Evolutionary conservation across 345 rosid species (phyloP), one percentile per base, ranked within the genome.

Genomic region (Jatropha curcas): DNA sequence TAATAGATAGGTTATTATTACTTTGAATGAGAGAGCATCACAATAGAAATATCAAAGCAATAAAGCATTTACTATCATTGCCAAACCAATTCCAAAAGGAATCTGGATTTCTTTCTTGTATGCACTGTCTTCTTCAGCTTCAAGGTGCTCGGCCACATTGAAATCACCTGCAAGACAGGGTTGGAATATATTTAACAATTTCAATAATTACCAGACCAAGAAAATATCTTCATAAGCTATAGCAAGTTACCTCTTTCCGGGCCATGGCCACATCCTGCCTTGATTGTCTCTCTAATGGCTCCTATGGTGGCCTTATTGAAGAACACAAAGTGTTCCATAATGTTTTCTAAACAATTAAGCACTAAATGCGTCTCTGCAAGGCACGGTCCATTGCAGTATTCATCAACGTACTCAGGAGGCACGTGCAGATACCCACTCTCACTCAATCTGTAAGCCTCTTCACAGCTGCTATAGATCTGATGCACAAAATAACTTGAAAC

Each of bases 331-430:
- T 88, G 73, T 30, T n/a, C 59, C 80, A 89, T 48, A 46, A 95
- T 68, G 70, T 75, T 72, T 34, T 91, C 87, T 20, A 92, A 71
- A 81, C 99, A 95, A 52, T 72, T 51, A 27, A 95, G 89, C 73
- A 87, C 93, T 76, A 92, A 71, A 78, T 88, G 77, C 35, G 97
- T 92, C 81, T 92, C 98, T 0, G 82, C 10, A 53, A 86, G 76
- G 83, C 99, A 95, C 16, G 97, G 90, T 48, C 99, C 99, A 2
- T 8, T 60, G 77, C 99, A 95, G 79, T 84, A 95, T 46, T 67
- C 65, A 3, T 87, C 86, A 1, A 84, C 69, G 10, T 78, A 60
- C 1, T 75, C 84, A 27, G 7, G 79, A 25, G 92, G 84, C 71
- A 92, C 92, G 13, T 86, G 68, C 16, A 95, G 71, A 19, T 86